These are phyloP conservation scores for Yarrowia deformans DNA, from an alignment of 805 yeast genomes.

Conservation along the genomic window DNA sequence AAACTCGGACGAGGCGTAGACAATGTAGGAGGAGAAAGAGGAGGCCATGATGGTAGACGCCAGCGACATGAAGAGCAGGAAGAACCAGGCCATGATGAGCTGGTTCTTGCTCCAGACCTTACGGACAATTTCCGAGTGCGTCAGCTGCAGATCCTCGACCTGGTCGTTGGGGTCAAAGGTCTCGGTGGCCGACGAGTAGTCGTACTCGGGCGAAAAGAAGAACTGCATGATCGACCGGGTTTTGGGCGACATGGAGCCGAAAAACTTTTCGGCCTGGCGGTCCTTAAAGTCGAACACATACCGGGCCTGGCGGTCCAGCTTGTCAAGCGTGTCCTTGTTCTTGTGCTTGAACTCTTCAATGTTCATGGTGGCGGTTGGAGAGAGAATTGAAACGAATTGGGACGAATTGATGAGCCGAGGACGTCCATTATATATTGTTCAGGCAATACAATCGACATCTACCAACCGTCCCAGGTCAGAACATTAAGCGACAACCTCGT, in stretches of 20 bases:
- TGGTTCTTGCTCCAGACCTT: slow-evolving; percentile 9
- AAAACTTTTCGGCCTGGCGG: slow-evolving; percentile 21
- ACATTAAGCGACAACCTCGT: too few species aligned
- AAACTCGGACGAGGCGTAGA: slow-evolving; percentile 25
- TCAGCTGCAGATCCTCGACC: slow-evolving; percentile 16
- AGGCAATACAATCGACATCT: not conserved
- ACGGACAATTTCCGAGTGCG: slow-evolving; percentile 24
- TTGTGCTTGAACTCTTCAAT: not conserved
- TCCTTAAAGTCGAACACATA: slow-evolving; percentile 31
- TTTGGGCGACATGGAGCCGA: slow-evolving; percentile 7
- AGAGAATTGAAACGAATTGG: too few species aligned
- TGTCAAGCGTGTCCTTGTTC: not conserved
- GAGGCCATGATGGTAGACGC: slow-evolving; percentile 18
- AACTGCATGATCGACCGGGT: slow-evolving; percentile 5
- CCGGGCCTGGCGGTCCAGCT: slow-evolving; percentile 10
- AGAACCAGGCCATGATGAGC: slow-evolving; percentile 16
- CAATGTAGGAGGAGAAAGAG: slow-evolving; percentile 22
- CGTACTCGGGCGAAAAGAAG: slow-evolving; percentile 12
- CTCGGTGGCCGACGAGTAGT: slow-evolving; percentile 14
- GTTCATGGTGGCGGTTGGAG: not conserved
- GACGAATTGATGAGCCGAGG: not conserved
- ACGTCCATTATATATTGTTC: not conserved
- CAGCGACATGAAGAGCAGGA: slow-evolving; percentile 24
- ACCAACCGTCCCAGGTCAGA: too few species aligned
- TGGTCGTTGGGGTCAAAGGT: slow-evolving; percentile 1